Conservation (phyloP, 78 protist species). For the Planoprotostelium fungivorum region DNA sequence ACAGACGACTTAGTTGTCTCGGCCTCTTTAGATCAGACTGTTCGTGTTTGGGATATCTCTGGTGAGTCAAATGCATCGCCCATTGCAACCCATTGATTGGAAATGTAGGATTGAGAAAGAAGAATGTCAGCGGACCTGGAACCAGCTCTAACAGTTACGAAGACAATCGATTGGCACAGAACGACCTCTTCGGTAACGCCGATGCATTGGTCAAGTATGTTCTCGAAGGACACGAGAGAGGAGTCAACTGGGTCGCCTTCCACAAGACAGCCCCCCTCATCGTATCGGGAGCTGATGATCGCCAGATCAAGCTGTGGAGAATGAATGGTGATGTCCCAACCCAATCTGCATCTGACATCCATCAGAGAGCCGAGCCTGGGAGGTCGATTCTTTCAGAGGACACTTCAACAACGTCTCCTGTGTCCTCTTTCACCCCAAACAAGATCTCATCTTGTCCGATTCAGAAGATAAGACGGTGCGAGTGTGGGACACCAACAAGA, state of each 20-base stretch:
- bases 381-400: slow-evolving; percentile 90
- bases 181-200: slow-evolving; percentile 82
- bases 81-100: neutral
- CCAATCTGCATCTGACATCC: neutral
- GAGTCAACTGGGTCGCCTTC: slow-evolving; percentile 99
- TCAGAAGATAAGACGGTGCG: slow-evolving; percentile 96
- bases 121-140: slow-evolving; percentile 28
- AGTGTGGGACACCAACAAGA: slow-evolving; percentile 94
- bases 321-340: slow-evolving; percentile 66
- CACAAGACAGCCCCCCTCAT: slow-evolving; percentile 93
- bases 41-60: slow-evolving; percentile 97
- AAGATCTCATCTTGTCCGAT: slow-evolving; percentile 74
- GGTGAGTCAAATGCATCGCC: slow-evolving; percentile 34
- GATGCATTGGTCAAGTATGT: slow-evolving; percentile 86
- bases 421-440: slow-evolving; percentile 92
- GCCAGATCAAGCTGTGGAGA: slow-evolving; percentile 93
- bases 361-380: slow-evolving; percentile 70
- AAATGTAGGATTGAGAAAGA: slow-evolving; percentile 56
- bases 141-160: slow-evolving; percentile 24
- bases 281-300: slow-evolving; percentile 96
- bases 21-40: slow-evolving; percentile 97
- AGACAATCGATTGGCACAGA: slow-evolving; percentile 47
- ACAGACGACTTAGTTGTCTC: slow-evolving; percentile 90
- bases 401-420: slow-evolving; percentile 96
- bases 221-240: slow-evolving; percentile 89